Evolutionary conservation across 2,329 filamentous ascomycete species (phyloP).

Genomic region (Scedosporium dehoogii): DNA sequence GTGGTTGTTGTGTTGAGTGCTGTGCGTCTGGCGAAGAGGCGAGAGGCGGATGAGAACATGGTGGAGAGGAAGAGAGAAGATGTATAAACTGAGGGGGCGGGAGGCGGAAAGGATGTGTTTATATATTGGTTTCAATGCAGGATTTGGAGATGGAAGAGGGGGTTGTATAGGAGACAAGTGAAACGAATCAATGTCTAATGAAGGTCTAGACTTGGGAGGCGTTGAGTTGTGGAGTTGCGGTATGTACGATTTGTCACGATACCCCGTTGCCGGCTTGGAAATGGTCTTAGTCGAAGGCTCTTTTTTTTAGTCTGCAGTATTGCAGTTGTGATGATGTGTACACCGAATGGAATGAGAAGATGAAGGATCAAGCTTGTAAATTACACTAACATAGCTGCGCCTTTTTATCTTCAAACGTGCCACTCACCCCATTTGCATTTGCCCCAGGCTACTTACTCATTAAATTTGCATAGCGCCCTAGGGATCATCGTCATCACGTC

Average conservation of each 20-base stretch:
- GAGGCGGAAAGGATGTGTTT: not conserved
- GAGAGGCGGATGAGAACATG: constrained; percentile 4
- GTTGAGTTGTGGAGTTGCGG: not conserved
- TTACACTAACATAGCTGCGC: not conserved
- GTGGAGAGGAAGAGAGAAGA: not conserved
- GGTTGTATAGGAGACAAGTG: not conserved
- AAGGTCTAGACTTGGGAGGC: not conserved
- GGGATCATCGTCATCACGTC: not conserved
- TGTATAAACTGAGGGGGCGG: not conserved
- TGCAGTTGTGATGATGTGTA: not conserved
- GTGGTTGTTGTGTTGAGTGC: not conserved
- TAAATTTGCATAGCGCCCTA: too few relatives aligned
- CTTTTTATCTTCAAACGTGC: not conserved
- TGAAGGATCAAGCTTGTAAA: not conserved
- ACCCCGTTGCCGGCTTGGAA: not conserved
- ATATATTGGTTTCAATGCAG: not conserved
- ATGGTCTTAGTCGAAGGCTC: not conserved
- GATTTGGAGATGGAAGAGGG: not conserved
- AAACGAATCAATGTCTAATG: not conserved
- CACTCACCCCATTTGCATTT: not conserved
- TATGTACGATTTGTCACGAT: not conserved
- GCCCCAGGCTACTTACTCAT: not conserved
- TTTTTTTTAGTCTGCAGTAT: not conserved
- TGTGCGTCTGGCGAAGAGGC: constrained; percentile 1
- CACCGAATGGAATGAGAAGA: not conserved